Percentiles rank a stretch among this genome's conserved stretches.
Evolutionary conservation across 2,329 filamentous ascomycete species (phyloP).

Genomic region (Aspergillus sp.): DNA sequence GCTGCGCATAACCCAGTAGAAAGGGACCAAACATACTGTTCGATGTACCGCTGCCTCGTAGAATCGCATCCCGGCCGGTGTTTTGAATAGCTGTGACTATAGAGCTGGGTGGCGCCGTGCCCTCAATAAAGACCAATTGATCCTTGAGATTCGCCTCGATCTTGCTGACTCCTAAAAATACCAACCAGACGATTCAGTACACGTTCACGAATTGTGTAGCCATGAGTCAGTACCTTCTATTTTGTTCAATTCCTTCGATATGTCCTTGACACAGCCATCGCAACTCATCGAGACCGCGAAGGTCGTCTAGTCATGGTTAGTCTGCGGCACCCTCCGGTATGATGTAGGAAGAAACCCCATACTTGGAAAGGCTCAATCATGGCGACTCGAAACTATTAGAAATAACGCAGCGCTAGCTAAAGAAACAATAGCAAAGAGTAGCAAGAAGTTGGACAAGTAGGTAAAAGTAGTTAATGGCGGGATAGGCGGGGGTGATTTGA

Average conservation of each 20-base stretch:
- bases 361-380: constrained; percentile 52
- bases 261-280: constrained; percentile 81
- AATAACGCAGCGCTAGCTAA: not conserved
- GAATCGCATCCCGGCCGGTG: constrained; percentile 89
- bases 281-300: constrained; percentile 95
- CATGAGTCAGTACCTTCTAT: constrained; percentile 56
- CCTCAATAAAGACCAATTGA: constrained; percentile 81
- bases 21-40: constrained; percentile 60
- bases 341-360: constrained; percentile 7
- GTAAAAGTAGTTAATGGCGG: constrained; percentile 21
- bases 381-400: constrained; percentile 16
- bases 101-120: constrained; percentile 83
- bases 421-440: not conserved
- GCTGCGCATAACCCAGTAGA: constrained; percentile 6
- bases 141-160: constrained; percentile 79
- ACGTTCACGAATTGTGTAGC: not conserved
- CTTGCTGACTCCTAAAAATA: constrained; percentile 67
- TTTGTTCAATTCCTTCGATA: constrained; percentile 75
- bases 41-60: constrained; percentile 81
- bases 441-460: not conserved
- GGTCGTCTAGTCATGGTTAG: constrained; percentile 63
- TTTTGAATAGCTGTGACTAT: constrained; percentile 86
- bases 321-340: not conserved
- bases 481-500: constrained; percentile 22
- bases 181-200: not conserved